These are phyloP conservation scores for Trichoderma atroviride DNA, from an alignment of 2,329 filamentous ascomycete species.

Conservation along the genomic window DNA sequence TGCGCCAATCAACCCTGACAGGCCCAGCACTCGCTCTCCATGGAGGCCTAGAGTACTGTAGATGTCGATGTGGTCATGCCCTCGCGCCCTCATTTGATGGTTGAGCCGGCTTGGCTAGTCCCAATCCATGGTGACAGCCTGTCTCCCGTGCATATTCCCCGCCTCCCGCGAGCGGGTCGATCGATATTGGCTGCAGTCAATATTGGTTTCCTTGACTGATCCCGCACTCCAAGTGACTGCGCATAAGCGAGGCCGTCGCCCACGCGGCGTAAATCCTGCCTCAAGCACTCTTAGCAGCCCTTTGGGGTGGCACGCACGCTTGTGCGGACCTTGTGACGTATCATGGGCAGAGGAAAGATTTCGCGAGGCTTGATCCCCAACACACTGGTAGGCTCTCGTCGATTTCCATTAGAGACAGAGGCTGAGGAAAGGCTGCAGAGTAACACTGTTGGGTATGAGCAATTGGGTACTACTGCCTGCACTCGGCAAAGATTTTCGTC, in stretches of 20 bases:
- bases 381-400: neutral
- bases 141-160: constrained; percentile 22
- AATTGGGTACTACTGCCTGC: neutral
- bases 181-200: constrained; percentile 23
- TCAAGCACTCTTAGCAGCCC: neutral
- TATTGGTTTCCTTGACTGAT: neutral
- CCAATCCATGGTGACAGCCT: neutral
- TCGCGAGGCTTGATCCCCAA: neutral
- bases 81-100: neutral
- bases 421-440: neutral
- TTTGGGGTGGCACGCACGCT: neutral
- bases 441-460: neutral
- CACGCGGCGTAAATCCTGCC: constrained; percentile 11
- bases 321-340: neutral
- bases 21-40: neutral
- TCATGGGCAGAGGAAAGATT: neutral
- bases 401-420: neutral
- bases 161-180: constrained; percentile 23
- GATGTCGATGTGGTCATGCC: neutral
- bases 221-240: neutral
- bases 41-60: no score
- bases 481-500: neutral
- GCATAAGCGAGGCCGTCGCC: neutral
- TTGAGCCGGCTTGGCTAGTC: constrained; percentile 13
- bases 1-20: neutral